Evolutionary conservation across 495 filamentous ascomycete genomes (phyloP), one percentile per base, ranked within the genome.

Genomic region (Choiromyces venosus): DNA sequence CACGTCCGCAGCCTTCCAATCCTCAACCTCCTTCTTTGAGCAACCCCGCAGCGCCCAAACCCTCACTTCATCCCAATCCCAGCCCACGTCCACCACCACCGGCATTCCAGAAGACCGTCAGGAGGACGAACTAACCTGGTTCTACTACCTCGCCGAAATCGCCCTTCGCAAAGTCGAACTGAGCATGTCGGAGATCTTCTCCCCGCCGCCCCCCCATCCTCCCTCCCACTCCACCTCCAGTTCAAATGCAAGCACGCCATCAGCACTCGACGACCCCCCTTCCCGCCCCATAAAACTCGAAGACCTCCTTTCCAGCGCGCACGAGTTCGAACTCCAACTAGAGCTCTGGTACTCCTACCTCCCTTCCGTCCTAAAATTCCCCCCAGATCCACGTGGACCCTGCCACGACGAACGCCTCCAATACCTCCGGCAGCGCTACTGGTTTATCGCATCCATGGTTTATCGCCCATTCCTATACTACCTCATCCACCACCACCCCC

Each of bases 111-210:
- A 79, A 38, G 73, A 76, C 18, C 77, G 69, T 9, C 68, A 40
- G 35, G 77, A 79, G 69, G 73, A 82, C 39, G 69, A 79, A 36
- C 66, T 69, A 44, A 76, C 81, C 1, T 83, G 82, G 82, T 83
- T 81, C 71, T 83, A 83, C 73, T 83, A 83, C 70, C 76, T 83
- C 21, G 76, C 81, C 14, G 82, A 83, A 52, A 81, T 83, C 25
- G 79, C 82, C 2, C 79, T 83, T 7, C 78, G 82, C 16, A 79
- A 79, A n/a, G 70, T 79, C 0, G 78, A 79, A 35, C 71, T 75
- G 12, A 72, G 69, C 18, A 78, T 78, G 76, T 75, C 76, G 10
- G 66, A 68, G 3, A 38, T 40, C 6, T 71, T 78, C 36, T 66
- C 65, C 42, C 67, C 69, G 37, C 71, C 68, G n/a, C 73, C 77